Base-by-base conservation (phyloP, 495 filamentous ascomycete genomes). In the Aspergillus funiculosus region DNA sequence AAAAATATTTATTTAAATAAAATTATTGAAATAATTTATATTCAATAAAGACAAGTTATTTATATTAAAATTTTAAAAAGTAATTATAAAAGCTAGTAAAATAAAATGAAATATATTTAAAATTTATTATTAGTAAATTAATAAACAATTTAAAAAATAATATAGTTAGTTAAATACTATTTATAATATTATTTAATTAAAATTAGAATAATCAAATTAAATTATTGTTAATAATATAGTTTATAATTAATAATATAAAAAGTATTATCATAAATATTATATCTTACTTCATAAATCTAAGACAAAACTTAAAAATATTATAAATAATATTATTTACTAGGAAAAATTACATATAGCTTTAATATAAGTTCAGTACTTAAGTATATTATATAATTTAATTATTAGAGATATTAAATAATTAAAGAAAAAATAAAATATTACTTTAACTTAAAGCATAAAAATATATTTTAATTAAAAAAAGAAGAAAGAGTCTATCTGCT, bases 181-280 rank as follows among this genome's bases (percentile, higher is more conserved):
- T 13, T 25, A 39, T 39, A 39, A 39, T 25, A 39, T n/a, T 39
- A 39, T 13, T 25, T 39, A n/a, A 39, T 39, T 39, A 25, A 4
- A 39, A 39, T 34, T 38, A 38, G 22, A 38, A 38, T 11, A 38
- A 38, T 38, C 22, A 38, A 9, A 24, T 43, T 31, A 21, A 43
- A 22, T 10, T 43, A 31, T 14, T 43, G 32, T 18, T 13, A 22
- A 32, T 43, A 32, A 9, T 1, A 14, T 32, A 43, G 8, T 43
- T 32, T 43, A 32, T 22, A 5, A 43, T 43, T 21, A 43, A 43
- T 43, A 43, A 43, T 43, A 32, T 24, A 31, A 13, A 22, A 32
- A 43, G 32, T 43, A 22, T 21, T 14, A 42, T 30, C 8, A 40
- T 15, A 13, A 27, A 15, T 17, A 10, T 19, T 17, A 11, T 31